A percentile compares a stretch with the other conserved stretches of the same genome.
phyloP scores from a whole-genome alignment of 2,329 filamentous ascomycete genomes.

The Aspergillus proliferans region DNA sequence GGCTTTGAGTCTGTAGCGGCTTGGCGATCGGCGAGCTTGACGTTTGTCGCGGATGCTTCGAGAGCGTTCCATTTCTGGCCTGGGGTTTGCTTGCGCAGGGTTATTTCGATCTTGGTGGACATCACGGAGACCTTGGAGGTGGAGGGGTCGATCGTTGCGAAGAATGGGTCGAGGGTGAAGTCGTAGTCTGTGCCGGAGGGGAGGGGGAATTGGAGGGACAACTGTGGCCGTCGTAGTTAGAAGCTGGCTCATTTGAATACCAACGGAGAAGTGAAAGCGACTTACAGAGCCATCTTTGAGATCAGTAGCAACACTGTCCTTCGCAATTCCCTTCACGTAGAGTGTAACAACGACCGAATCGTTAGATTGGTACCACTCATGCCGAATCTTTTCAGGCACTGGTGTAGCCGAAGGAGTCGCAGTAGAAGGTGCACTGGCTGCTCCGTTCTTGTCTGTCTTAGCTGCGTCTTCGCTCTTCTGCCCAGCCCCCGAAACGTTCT shows the following conservation, averaged over 20 bases:
- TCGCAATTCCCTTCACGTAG: conserved; percentile 59
- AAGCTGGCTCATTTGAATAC: not conserved
- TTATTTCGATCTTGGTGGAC: conserved; percentile 73
- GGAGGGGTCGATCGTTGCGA: conserved; percentile 55
- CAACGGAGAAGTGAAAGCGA: not conserved
- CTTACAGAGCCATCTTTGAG: conserved; percentile 45
- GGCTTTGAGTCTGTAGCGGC: conserved; percentile 7
- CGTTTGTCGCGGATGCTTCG: conserved; percentile 39
- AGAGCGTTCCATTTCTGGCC: conserved; percentile 64
- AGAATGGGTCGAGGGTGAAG: conserved; percentile 62
- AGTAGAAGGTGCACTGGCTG: not conserved
- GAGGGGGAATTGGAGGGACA: conserved; percentile 56
- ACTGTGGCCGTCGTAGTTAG: conserved; percentile 19
- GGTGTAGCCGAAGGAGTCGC: conserved; percentile 7
- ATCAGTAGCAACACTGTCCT: conserved; percentile 50
- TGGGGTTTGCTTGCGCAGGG: conserved; percentile 58
- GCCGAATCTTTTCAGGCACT: conserved; percentile 53
- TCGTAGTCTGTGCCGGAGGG: conserved; percentile 50
- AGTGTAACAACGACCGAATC: conserved; percentile 58
- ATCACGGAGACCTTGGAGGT: conserved; percentile 60
- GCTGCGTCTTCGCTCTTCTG: conserved; percentile 1
- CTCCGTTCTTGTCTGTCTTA: not conserved
- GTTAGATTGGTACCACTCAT: conserved; percentile 63
- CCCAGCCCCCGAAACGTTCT: not conserved
- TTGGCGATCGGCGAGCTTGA: conserved; percentile 16